Base-by-base conservation (phyloP, 257 asterid species). In the Scutellaria baicalensis region DNA sequence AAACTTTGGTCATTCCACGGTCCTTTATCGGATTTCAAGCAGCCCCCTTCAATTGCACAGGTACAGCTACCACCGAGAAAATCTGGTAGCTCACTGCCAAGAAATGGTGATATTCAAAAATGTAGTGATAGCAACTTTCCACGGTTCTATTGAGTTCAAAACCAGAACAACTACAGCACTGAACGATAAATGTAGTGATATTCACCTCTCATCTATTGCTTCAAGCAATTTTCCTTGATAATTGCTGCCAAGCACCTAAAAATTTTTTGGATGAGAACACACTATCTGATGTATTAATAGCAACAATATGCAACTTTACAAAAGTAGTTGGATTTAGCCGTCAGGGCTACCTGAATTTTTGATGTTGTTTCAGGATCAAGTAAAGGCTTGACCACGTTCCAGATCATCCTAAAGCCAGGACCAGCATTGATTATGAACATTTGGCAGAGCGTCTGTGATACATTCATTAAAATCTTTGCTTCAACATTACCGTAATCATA, bases 361-460 rank as follows among this genome's bases (percentile, higher is more conserved):
- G 84, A 43, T 47, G 84, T 72, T 17, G 89, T 76, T 27, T 75
- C 77, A n/a, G 89, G 89, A 71, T 84, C 86, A 21, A 84, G 81
- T 70, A 84, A 79, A 18, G 81, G 80, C 76, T 84, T 84, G 56
- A 84, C 78, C 44, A 59, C 66, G 56, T 72, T 81, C 89, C 89
- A 84, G 69, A 81, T 69, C 77, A 81, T 65, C 78, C 79, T 79
- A 78, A 84, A 84, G 31, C 83, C 83, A 44, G 84, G 81, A 65
- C 89, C 89, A 71, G 89, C 82, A 74, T 84, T 84, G 79, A 84
- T 65, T 65, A 84, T 81, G 42, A 67, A 81, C 89, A 84, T 84
- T 40, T 64, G 83, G 69, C 38, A 21, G 55, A 84, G 86, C 43
- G 89, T 84, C 86, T 84, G 84, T 13, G 38, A 57, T 57, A 50